Evolutionary conservation across 805 yeast genomes (phyloP).

Genomic region (Saturnispora mendoncae): DNA sequence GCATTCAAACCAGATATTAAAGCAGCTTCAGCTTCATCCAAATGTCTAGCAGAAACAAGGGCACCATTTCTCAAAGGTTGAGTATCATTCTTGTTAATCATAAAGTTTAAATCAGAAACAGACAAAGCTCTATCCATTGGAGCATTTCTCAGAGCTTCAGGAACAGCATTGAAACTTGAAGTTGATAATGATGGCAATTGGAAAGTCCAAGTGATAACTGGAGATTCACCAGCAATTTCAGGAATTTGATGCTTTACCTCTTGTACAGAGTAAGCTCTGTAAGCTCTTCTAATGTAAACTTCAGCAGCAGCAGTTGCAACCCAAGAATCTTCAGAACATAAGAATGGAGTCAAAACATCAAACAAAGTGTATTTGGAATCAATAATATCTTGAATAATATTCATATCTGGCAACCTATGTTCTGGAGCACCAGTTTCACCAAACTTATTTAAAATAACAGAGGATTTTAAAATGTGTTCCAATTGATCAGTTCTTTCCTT

Average conservation of each 20-base stretch:
- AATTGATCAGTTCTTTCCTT: conserved; percentile 95
- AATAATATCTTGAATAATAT: conserved; percentile 78
- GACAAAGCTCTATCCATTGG: conserved; percentile 78
- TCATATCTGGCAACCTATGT: conserved; percentile 75
- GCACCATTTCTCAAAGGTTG: conserved; percentile 78
- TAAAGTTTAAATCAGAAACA: conserved; percentile 83
- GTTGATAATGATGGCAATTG: conserved; percentile 65
- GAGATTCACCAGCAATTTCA: conserved; percentile 39
- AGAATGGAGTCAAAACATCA: conserved; percentile 90
- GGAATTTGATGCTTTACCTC: conserved; percentile 55
- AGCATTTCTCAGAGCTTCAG: conserved; percentile 29
- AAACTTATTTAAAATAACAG: conserved; percentile 82
- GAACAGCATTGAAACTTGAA: conserved; percentile 68
- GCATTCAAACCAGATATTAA: conserved; percentile 65
- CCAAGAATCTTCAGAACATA: conserved; percentile 73
- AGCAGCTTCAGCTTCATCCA: conserved; percentile 86
- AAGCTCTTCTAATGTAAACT: conserved; percentile 92
- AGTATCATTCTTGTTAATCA: conserved; percentile 59
- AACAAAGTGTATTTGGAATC: conserved; percentile 95
- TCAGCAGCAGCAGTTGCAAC: conserved; percentile 95
- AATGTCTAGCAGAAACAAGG: conserved; percentile 66
- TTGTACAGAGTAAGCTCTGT: conserved; percentile 88
- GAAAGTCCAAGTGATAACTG: conserved; percentile 82
- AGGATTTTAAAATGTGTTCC: conserved; percentile 87
- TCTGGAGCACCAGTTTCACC: conserved; percentile 69